Evolutionary conservation across 768 basidiomycete species (phyloP).

Genomic region (Termitomyces sp.): DNA sequence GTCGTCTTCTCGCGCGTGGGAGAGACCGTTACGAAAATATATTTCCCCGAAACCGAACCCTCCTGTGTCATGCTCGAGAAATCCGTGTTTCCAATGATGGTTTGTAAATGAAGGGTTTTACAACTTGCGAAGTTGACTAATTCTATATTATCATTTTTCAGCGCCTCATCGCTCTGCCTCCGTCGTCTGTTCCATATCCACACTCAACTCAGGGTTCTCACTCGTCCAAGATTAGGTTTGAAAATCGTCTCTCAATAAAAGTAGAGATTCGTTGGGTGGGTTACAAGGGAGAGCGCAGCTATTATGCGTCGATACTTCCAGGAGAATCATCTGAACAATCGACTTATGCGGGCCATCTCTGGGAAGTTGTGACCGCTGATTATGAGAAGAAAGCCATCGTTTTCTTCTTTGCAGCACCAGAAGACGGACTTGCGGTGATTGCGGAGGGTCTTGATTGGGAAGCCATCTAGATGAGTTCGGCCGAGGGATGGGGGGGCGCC

Average conservation of each 20-base stretch:
- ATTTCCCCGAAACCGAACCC: background rate
- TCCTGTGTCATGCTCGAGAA: background rate
- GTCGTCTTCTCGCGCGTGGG: background rate
- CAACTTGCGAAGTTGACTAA: background rate
- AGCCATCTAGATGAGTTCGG: background rate
- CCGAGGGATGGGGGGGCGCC: background rate
- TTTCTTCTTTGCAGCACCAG: conserved; percentile 1
- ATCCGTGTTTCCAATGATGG: background rate
- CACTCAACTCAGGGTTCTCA: background rate
- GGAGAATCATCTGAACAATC: background rate
- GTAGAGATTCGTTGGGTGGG: conserved; percentile 6
- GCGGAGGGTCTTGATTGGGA: background rate
- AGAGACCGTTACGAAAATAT: conserved; percentile 1
- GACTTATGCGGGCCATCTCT: conserved; percentile 10
- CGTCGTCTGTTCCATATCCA: background rate
- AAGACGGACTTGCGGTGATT: background rate
- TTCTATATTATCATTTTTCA: background rate
- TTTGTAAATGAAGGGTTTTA: background rate
- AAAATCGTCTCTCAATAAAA: conserved; percentile 2
- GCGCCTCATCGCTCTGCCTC: background rate
- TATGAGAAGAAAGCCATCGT: background rate
- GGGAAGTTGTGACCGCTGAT: conserved; percentile 1
- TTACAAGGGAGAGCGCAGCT: background rate
- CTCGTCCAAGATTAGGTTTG: conserved; percentile 8
- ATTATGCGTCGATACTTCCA: background rate